Conservation (phyloP, 2,329 filamentous ascomycete species). For the Phialophora macrospora region DNA sequence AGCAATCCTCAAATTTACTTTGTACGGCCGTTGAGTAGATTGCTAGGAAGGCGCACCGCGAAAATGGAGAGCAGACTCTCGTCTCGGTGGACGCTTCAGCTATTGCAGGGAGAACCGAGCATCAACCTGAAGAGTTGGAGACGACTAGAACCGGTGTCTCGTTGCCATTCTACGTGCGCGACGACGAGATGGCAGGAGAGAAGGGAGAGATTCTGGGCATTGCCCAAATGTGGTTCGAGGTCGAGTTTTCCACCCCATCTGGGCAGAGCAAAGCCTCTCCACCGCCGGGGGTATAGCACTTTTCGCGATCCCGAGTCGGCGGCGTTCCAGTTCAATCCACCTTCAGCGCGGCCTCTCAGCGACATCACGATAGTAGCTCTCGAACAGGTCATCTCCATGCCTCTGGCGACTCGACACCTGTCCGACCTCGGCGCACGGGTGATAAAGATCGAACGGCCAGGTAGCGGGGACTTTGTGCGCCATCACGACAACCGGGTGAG, state of each 20-base stretch:
- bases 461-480: slow-evolving; percentile 59
- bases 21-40: background rate
- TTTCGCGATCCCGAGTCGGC: background rate
- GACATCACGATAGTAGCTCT: slow-evolving; percentile 59
- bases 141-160: background rate
- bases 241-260: background rate
- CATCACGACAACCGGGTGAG: slow-evolving; percentile 57
- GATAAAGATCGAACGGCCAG: slow-evolving; percentile 61
- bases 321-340: slow-evolving; percentile 30
- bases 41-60: background rate
- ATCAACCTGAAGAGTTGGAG: background rate
- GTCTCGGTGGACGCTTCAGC: background rate
- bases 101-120: background rate
- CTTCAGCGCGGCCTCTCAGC: slow-evolving; percentile 43
- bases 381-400: slow-evolving; percentile 61
- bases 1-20: background rate
- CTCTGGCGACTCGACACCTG: slow-evolving; percentile 60
- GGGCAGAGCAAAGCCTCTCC: background rate
- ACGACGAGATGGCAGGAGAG: background rate
- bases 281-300: background rate
- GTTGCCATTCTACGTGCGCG: background rate
- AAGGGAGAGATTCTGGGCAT: background rate
- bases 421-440: slow-evolving; percentile 61
- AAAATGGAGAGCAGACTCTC: background rate
- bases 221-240: background rate